phyloP scores from a whole-genome alignment of 2,329 filamentous ascomycete species.

The Aspergillus vadensis region DNA sequence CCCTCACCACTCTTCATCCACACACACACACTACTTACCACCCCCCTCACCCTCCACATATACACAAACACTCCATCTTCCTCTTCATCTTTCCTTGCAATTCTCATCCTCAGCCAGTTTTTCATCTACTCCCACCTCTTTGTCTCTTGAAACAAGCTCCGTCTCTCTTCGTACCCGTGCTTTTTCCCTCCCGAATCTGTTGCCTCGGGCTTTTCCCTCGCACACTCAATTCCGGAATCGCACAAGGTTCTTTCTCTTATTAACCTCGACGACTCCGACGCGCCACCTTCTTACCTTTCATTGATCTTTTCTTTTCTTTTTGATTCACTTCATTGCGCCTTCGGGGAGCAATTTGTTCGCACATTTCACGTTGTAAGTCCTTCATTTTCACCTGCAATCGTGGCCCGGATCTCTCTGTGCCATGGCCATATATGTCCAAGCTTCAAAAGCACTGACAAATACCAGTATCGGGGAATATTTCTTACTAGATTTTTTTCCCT shows the following conservation, averaged over 20 bases:
- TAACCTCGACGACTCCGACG: slow-evolving; percentile 13
- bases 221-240: slow-evolving; percentile 26
- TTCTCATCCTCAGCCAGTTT: slow-evolving; percentile 7
- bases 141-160: slow-evolving; percentile 4
- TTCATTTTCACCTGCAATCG: not conserved
- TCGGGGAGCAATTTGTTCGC: not conserved
- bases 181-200: slow-evolving; percentile 19
- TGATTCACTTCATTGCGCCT: slow-evolving; percentile 8
- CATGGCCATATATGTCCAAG: slow-evolving; percentile 4
- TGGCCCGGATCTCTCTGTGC: not conserved
- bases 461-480: slow-evolving; percentile 25
- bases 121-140: not conserved
- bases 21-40: not conserved
- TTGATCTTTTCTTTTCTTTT: slow-evolving; percentile 12
- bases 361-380: slow-evolving; percentile 7
- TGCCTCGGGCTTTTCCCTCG: slow-evolving; percentile 21
- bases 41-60: not conserved
- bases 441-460: slow-evolving; percentile 21
- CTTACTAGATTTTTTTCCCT: slow-evolving; percentile 22
- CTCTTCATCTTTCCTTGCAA: not conserved
- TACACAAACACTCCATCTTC: not conserved
- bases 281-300: slow-evolving; percentile 23
- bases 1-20: not conserved
- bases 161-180: slow-evolving; percentile 18
- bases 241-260: slow-evolving; percentile 33